Conservation (phyloP, 2,329 filamentous ascomycete genomes). For the Dendrostoma leiphaemia region DNA sequence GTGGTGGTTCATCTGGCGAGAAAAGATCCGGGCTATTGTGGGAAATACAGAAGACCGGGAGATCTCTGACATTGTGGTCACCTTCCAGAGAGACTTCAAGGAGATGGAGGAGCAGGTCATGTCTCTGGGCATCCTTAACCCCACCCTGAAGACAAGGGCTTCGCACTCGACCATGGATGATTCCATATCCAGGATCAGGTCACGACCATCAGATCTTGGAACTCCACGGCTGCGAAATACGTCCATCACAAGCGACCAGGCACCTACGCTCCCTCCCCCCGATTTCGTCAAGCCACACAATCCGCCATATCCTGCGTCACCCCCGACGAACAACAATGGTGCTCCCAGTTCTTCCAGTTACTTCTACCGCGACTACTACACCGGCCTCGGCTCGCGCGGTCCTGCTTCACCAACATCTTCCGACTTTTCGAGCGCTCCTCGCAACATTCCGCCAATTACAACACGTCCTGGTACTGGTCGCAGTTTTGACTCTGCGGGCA, state of each 20-base stretch:
- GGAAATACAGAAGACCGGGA: constrained; percentile 65
- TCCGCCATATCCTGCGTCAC: constrained; percentile 46
- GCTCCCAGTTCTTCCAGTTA: constrained; percentile 50
- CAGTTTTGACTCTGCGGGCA: constrained; percentile 54
- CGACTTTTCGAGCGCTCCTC: constrained; percentile 49
- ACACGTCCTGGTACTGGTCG: constrained; percentile 59
- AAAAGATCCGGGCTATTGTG: constrained; percentile 75
- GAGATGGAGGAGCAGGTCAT: constrained; percentile 71
- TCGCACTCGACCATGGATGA: constrained; percentile 59
- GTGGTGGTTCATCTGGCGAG: constrained; percentile 82
- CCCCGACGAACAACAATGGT: constrained; percentile 39
- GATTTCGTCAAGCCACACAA: constrained; percentile 64
- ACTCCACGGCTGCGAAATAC: constrained; percentile 55
- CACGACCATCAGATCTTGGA: constrained; percentile 45
- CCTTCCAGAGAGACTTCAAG: constrained; percentile 77
- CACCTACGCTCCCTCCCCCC: constrained; percentile 61
- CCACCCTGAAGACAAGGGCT: constrained; percentile 58
- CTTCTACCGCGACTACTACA: constrained; percentile 56
- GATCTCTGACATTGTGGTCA: constrained; percentile 69
- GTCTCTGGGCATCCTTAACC: constrained; percentile 76
- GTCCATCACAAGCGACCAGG: constrained; percentile 62
- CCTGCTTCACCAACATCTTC: constrained; percentile 58
- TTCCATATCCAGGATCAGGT: constrained; percentile 48
- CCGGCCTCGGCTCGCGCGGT: constrained; percentile 45
- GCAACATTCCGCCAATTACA: constrained; percentile 44